Evolutionary conservation across 768 basidiomycete genomes (phyloP).

Genomic region (Boletus rubescentipes): DNA sequence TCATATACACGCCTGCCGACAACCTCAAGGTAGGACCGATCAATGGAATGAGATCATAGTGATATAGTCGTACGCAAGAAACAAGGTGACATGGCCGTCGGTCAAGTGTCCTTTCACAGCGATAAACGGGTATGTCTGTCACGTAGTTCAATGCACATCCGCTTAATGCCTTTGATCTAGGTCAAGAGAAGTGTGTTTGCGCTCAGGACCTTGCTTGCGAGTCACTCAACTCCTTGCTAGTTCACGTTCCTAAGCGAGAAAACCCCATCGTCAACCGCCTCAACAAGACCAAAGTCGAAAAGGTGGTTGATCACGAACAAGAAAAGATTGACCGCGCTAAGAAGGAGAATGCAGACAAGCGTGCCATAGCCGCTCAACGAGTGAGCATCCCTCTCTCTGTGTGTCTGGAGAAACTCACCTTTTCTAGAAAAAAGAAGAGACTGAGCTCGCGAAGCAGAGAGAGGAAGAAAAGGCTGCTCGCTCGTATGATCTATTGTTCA

Average conservation of each 20-base stretch:
- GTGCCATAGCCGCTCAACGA: constrained; percentile 63
- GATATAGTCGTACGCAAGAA: constrained; percentile 52
- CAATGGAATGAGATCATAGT: background rate
- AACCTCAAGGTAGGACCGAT: constrained; percentile 76
- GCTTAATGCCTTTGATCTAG: constrained; percentile 34
- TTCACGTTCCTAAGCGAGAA: constrained; percentile 76
- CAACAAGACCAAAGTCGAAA: constrained; percentile 89
- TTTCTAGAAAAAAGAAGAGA: constrained; percentile 72
- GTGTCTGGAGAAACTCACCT: background rate
- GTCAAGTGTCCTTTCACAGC: constrained; percentile 92
- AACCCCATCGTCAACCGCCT: constrained; percentile 90
- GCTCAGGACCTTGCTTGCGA: background rate
- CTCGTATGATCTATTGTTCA: constrained; percentile 84
- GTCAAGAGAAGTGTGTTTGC: constrained; percentile 69
- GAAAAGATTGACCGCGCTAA: constrained; percentile 83
- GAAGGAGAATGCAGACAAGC: constrained; percentile 62
- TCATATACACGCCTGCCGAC: constrained; percentile 91
- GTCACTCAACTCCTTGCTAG: constrained; percentile 36
- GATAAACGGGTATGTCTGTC: constrained; percentile 68
- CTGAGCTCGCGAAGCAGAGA: constrained; percentile 68
- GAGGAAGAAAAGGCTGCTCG: constrained; percentile 85
- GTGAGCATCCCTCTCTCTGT: constrained; percentile 37
- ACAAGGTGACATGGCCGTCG: constrained; percentile 97
- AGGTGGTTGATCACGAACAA: constrained; percentile 86
- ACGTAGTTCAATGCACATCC: background rate